A percentile compares a stretch with the other conserved stretches of the same genome.
Conservation (phyloP, 73 alveolate species). For the Blepharisma japonicum region DNA sequence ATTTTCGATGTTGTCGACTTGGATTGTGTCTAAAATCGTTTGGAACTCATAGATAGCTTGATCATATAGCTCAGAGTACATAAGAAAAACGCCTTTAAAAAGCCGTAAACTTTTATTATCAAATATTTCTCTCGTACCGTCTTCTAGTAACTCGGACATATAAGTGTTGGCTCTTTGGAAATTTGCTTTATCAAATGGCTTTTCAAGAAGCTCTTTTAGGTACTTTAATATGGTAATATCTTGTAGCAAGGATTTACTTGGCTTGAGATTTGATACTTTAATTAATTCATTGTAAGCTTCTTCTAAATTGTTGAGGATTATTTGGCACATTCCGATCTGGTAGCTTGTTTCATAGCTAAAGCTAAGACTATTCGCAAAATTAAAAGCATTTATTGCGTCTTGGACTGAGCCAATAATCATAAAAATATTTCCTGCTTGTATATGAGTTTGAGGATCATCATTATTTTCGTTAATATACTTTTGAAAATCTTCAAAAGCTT, state of each 20-base stretch:
- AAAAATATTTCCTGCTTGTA: conserved; percentile 63
- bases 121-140: background rate
- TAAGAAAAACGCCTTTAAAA: conserved; percentile 4
- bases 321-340: too few species aligned
- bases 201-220: too few species aligned
- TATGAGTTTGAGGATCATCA: conserved; percentile 63
- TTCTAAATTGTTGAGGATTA: too few species aligned
- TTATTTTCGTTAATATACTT: conserved; percentile 33
- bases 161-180: too few species aligned
- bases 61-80: background rate
- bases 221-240: too few species aligned
- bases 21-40: background rate
- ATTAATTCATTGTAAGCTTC: too few species aligned
- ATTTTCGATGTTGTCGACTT: background rate
- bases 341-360: too few species aligned
- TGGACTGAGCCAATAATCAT: conserved; percentile 72
- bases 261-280: too few species aligned
- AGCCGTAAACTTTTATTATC: background rate
- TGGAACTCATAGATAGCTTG: conserved; percentile 14
- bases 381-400: conserved; percentile 65
- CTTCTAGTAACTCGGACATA: too few species aligned
- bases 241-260: too few species aligned
- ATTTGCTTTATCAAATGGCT: too few species aligned
- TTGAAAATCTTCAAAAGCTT: conserved; percentile 72
- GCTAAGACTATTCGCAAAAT: too few species aligned